phyloP scores from a whole-genome alignment of 1,284 basidiomycete genomes.

The Trichosporon sp. region DNA sequence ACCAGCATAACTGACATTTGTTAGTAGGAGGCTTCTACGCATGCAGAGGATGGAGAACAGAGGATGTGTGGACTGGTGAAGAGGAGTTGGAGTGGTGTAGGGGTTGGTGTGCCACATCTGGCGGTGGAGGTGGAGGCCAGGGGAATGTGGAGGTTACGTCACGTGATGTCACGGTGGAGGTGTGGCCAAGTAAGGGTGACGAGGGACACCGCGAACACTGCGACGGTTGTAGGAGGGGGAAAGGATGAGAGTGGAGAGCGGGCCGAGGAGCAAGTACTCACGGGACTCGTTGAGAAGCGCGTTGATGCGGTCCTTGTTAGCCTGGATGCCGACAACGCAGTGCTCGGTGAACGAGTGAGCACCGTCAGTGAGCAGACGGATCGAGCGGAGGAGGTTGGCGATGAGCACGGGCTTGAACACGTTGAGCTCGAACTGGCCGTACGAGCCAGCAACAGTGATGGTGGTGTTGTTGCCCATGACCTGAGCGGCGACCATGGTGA shows the following conservation, averaged over 20 bases:
- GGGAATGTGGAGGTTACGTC: background rate
- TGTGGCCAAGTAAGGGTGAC: background rate
- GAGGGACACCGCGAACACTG: too few species aligned
- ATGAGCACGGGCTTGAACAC: conserved; percentile 96
- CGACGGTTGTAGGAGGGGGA: too few species aligned
- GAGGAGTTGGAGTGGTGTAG: background rate
- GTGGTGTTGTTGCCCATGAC: conserved; percentile 97
- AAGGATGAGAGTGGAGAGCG: too few species aligned
- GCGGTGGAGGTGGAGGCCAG: background rate
- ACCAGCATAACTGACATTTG: conserved; percentile 15
- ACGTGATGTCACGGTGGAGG: background rate
- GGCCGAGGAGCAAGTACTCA: conserved; percentile 52
- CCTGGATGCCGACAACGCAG: conserved; percentile 88
- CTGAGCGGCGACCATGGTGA: conserved; percentile 98
- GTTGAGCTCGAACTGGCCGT: conserved; percentile 98
- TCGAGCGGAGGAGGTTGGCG: conserved; percentile 83
- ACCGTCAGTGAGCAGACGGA: conserved; percentile 90
- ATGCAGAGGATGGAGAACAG: background rate
- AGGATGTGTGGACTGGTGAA: background rate
- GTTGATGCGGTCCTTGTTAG: conserved; percentile 89
- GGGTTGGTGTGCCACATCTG: too few species aligned
- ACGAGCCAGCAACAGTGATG: conserved; percentile 87
- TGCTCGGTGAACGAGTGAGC: conserved; percentile 90
- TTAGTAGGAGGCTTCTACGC: background rate
- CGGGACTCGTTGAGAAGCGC: conserved; percentile 81